A percentile compares a stretch with the other conserved stretches of the same genome.
phyloP scores from a whole-genome alignment of 192 early-diverging fungal genomes.

The Coemansia sp. region DNA sequence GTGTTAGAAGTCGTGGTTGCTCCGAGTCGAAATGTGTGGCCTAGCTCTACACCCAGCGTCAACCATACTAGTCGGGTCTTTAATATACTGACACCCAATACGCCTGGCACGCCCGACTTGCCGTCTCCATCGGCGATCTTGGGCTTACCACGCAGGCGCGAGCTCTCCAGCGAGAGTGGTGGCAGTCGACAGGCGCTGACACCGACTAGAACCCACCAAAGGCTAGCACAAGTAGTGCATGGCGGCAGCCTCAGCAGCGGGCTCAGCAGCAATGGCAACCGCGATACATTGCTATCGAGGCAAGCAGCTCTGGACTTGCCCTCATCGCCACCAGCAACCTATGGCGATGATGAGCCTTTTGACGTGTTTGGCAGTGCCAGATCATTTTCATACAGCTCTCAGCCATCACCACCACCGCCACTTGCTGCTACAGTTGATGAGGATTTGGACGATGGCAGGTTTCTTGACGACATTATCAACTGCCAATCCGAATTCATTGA shows the following conservation, averaged over 20 bases:
- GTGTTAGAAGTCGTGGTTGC: background rate
- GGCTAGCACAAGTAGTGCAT: background rate
- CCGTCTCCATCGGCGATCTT: slow-evolving; percentile 39
- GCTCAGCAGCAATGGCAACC: background rate
- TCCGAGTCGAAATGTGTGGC: background rate
- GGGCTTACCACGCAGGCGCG: slow-evolving; percentile 7
- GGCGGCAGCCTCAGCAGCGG: background rate
- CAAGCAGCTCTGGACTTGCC: slow-evolving; percentile 36
- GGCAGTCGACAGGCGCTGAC: background rate
- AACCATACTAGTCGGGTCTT: background rate
- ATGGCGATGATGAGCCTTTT: background rate
- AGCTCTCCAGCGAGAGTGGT: slow-evolving; percentile 4
- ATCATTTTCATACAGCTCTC: background rate
- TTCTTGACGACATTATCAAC: slow-evolving; percentile 16
- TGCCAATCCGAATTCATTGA: background rate
- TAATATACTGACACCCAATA: slow-evolving; percentile 5
- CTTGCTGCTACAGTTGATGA: background rate
- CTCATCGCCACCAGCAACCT: slow-evolving; percentile 31
- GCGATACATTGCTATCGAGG: background rate
- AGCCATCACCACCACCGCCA: background rate
- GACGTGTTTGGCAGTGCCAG: background rate
- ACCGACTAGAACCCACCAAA: slow-evolving; percentile 1
- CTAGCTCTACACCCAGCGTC: slow-evolving; percentile 7
- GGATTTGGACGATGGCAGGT: slow-evolving; percentile 13
- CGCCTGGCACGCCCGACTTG: slow-evolving; percentile 38